These are phyloP conservation scores for Blechomonas ayalai DNA, from an alignment of 208 protist genomes.

Conservation along the genomic window DNA sequence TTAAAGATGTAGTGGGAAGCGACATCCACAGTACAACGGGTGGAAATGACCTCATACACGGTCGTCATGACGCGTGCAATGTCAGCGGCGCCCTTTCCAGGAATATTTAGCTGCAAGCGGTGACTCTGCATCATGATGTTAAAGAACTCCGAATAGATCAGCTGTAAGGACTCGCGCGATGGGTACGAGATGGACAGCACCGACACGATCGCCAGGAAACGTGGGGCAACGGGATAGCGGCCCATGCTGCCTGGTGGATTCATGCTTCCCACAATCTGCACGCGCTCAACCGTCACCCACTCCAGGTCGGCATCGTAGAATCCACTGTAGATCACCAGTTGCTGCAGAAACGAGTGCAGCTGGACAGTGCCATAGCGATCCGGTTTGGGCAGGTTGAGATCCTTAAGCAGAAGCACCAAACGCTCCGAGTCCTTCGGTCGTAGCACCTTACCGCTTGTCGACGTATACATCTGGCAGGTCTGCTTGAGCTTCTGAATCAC, in stretches of 20 bases:
- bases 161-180: conserved; percentile 86
- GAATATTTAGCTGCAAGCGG: conserved; percentile 54
- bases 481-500: conserved; percentile 96
- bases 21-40: conserved; percentile 91
- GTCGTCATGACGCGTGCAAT: conserved; percentile 92
- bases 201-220: conserved; percentile 95
- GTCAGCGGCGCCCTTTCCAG: conserved; percentile 70
- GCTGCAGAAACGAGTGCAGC: conserved; percentile 96
- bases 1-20: conserved; percentile 97
- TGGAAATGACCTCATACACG: conserved; percentile 88
- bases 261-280: conserved; percentile 96
- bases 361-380: conserved; percentile 97
- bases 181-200: conserved; percentile 93
- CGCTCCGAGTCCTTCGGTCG: conserved; percentile 93
- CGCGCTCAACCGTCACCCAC: conserved; percentile 93
- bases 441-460: conserved; percentile 91
- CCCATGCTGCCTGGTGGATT: conserved; percentile 94
- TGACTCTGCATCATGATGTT: conserved; percentile 83
- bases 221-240: conserved; percentile 88
- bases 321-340: conserved; percentile 94
- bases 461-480: conserved; percentile 88
- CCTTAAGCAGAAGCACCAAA: conserved; percentile 95
- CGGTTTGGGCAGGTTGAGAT: conserved; percentile 96
- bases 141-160: conserved; percentile 93
- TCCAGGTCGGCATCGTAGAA: conserved; percentile 96